Percentiles rank a stretch among this genome's conserved stretches.
phyloP scores from a whole-genome alignment of 192 early-diverging fungal species.

The Coemansia pectinata region DNA sequence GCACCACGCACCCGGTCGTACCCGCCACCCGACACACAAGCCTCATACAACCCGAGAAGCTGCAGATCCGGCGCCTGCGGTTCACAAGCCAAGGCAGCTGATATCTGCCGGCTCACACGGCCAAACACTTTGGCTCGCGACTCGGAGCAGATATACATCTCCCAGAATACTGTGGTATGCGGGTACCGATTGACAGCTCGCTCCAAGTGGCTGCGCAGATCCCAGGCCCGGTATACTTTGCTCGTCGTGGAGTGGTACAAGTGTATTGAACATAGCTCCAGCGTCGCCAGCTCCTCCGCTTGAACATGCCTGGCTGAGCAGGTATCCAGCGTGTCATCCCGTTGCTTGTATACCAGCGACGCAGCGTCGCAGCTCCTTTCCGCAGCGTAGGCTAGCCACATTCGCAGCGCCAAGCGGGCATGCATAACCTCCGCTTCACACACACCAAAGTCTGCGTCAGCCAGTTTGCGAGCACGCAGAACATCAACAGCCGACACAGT shows the following conservation, averaged over 20 bases:
- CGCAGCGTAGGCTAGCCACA: conserved; percentile 32
- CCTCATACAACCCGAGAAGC: conserved; percentile 3
- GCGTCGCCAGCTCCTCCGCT: not conserved
- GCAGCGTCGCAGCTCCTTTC: not conserved
- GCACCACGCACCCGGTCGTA: conserved; percentile 4
- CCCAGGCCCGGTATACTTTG: conserved; percentile 19
- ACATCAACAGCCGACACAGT: not conserved
- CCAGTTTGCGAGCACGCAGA: conserved; percentile 3
- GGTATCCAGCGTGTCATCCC: not conserved
- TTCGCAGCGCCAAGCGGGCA: not conserved
- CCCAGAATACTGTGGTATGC: conserved; percentile 31
- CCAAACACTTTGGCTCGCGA: conserved; percentile 5
- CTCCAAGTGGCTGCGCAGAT: conserved; percentile 28
- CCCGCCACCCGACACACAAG: not conserved
- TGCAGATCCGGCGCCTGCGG: not conserved
- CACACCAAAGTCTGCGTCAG: not conserved
- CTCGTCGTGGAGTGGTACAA: conserved; percentile 15
- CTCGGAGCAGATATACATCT: conserved; percentile 25
- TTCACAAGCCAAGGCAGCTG: not conserved
- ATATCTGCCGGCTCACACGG: conserved; percentile 7
- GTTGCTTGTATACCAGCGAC: not conserved
- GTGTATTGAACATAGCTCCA: conserved; percentile 36
- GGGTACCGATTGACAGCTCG: conserved; percentile 8
- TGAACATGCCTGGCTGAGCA: not conserved
- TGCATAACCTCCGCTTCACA: conserved; percentile 2